Evolutionary conservation across 208 protist species (phyloP).

Genomic region (Wallacemonas sp.): DNA sequence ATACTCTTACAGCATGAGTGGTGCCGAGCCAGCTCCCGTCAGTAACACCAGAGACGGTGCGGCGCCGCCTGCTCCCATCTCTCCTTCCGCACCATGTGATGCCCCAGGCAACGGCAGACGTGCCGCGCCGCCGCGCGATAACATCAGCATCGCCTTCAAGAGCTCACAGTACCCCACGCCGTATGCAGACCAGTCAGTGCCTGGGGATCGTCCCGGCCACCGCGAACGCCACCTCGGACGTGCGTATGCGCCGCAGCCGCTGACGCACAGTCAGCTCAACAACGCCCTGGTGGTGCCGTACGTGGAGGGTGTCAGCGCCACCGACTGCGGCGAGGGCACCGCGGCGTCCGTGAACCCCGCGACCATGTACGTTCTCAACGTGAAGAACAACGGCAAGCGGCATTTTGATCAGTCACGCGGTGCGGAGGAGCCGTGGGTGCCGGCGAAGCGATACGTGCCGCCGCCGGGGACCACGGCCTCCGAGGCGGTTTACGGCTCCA

Average conservation of each 20-base stretch:
- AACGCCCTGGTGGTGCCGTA: conserved; percentile 40
- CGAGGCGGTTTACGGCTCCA: conserved; percentile 1
- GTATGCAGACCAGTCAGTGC: conserved; percentile 65
- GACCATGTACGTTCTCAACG: conserved; percentile 52
- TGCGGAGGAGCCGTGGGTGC: conserved; percentile 32
- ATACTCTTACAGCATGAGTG: too few relatives aligned
- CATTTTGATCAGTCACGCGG: conserved; percentile 65
- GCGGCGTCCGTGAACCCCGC: conserved; percentile 21
- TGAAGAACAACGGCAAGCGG: conserved; percentile 58
- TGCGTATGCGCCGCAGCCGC: conserved; percentile 31
- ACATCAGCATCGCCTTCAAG: conserved; percentile 71
- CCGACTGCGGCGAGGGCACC: conserved; percentile 4
- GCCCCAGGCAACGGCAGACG: not conserved
- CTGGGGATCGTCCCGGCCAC: conserved; percentile 66
- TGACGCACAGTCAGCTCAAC: conserved; percentile 43
- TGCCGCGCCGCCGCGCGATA: conserved; percentile 25
- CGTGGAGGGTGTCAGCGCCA: conserved; percentile 13
- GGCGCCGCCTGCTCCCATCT: not conserved
- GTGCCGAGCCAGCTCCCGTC: too few relatives aligned
- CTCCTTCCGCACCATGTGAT: not conserved
- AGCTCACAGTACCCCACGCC: conserved; percentile 68
- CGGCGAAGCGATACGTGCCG: conserved; percentile 25
- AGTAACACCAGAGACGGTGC: too few relatives aligned
- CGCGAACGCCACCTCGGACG: conserved; percentile 27
- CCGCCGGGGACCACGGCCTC: not conserved